Percentiles rank a stretch among this genome's conserved stretches.
Conservation (phyloP, 805 yeast species). For the Blastobotrys terrestris region DNA sequence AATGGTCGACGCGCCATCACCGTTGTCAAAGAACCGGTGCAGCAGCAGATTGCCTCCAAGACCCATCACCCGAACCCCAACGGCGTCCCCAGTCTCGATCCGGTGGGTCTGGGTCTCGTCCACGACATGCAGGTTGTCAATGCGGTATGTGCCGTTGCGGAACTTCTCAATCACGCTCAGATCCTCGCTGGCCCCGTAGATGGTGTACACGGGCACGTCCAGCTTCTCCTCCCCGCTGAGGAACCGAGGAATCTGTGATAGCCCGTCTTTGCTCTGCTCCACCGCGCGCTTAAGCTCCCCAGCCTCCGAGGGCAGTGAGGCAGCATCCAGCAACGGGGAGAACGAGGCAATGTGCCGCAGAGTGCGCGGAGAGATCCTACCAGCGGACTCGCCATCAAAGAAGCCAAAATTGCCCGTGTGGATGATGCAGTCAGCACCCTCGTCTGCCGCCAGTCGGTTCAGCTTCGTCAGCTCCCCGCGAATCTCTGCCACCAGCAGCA, state of each 20-base stretch:
- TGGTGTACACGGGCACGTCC: constrained; percentile 64
- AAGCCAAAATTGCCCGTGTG: constrained; percentile 82
- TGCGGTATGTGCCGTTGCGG: constrained; percentile 43
- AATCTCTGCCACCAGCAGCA: constrained; percentile 49
- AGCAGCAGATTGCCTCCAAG: constrained; percentile 66
- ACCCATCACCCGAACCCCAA: constrained; percentile 54
- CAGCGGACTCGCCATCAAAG: constrained; percentile 53
- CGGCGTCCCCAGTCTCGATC: constrained; percentile 41
- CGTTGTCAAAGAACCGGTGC: constrained; percentile 63
- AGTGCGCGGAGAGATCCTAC: constrained; percentile 45
- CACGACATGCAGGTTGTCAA: constrained; percentile 54
- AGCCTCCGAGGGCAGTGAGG: constrained; percentile 45
- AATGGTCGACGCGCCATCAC: constrained; percentile 39
- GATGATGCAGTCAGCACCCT: constrained; percentile 47
- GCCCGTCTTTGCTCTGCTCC: constrained; percentile 32
- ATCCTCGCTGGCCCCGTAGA: constrained; percentile 75
- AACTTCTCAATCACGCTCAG: constrained; percentile 59
- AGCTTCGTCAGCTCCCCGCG: constrained; percentile 46
- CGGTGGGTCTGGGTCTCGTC: constrained; percentile 51
- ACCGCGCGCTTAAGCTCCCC: constrained; percentile 42
- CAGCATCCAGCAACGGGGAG: constrained; percentile 49
- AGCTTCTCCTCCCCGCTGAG: constrained; percentile 38
- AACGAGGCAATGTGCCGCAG: constrained; percentile 60
- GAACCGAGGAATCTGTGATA: constrained; percentile 49
- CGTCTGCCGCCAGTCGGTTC: constrained; percentile 43